Evolutionary conservation across 306 rosid species (phyloP).

Genomic region (Begonia masoniana): DNA sequence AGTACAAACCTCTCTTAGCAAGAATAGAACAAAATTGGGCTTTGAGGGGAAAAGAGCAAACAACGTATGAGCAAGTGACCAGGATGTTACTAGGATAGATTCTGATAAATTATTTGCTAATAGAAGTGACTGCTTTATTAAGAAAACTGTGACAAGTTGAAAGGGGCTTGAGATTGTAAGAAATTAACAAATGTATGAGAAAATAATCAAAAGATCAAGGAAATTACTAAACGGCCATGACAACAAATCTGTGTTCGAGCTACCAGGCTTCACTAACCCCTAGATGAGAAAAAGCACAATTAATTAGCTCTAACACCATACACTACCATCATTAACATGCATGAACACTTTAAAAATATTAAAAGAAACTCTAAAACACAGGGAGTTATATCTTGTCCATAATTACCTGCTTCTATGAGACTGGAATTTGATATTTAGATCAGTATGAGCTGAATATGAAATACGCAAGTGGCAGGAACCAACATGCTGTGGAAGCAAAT

Average conservation of each 20-base stretch:
- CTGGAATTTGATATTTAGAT: constrained; percentile 89
- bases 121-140: not conserved
- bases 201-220: constrained; percentile 46
- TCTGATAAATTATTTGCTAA: not conserved
- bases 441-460: constrained; percentile 86
- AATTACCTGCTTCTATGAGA: constrained; percentile 91
- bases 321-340: constrained; percentile 18
- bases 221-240: constrained; percentile 49
- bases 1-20: too few species aligned
- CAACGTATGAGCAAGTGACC: not conserved
- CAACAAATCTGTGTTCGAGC: constrained; percentile 58
- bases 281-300: constrained; percentile 44
- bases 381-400: constrained; percentile 1
- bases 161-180: not conserved
- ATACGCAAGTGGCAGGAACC: constrained; percentile 73
- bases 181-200: not conserved
- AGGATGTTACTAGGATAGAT: not conserved
- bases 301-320: constrained; percentile 27
- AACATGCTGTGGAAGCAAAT: constrained; percentile 81
- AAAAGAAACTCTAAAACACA: constrained; percentile 4
- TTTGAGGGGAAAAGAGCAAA: too few species aligned
- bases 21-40: too few species aligned
- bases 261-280: constrained; percentile 70
- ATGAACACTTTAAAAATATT: constrained; percentile 9
- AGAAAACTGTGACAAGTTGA: not conserved